A percentile compares a stretch with the other conserved stretches of the same genome.
These are phyloP conservation scores for Starmerella sirachaensis DNA, from an alignment of 805 yeast genomes.

Conservation along the genomic window DNA sequence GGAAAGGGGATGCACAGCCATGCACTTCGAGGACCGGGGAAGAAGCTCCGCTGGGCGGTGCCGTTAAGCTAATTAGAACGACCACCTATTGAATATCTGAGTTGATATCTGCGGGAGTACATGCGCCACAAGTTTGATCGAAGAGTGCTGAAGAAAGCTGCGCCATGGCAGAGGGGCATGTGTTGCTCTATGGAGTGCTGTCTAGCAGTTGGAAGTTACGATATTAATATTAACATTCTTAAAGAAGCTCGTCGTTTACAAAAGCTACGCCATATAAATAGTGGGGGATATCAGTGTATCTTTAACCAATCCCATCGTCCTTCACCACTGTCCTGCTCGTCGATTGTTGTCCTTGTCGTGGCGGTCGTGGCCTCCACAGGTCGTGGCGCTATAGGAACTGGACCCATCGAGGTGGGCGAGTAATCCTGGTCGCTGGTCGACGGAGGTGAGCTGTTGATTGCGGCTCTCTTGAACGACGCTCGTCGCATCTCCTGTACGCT, in stretches of 20 bases:
- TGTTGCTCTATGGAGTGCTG: not conserved
- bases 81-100: too few species aligned
- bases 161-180: not conserved
- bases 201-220: too few species aligned
- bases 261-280: not conserved
- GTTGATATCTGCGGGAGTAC: too few species aligned
- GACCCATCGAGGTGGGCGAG: constrained; percentile 2
- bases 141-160: not conserved
- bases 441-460: too few species aligned
- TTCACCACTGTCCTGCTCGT: constrained; percentile 5
- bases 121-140: not conserved
- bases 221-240: too few species aligned
- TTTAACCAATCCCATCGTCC: constrained; percentile 25
- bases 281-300: constrained; percentile 8
- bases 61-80: too few species aligned
- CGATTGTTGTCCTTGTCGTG: constrained; percentile 11
- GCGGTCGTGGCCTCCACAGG: constrained; percentile 23
- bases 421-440: not conserved
- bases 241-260: too few species aligned
- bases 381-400: constrained; percentile 22
- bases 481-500: constrained; percentile 1
- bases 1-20: too few species aligned
- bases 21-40: too few species aligned
- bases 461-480: too few species aligned
- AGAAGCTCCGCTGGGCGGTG: too few species aligned